Percentiles rank a stretch among this genome's conserved stretches.
These are phyloP conservation scores for Aureobasidium sp. DNA, from an alignment of 2,329 filamentous ascomycete genomes.

Conservation along the genomic window DNA sequence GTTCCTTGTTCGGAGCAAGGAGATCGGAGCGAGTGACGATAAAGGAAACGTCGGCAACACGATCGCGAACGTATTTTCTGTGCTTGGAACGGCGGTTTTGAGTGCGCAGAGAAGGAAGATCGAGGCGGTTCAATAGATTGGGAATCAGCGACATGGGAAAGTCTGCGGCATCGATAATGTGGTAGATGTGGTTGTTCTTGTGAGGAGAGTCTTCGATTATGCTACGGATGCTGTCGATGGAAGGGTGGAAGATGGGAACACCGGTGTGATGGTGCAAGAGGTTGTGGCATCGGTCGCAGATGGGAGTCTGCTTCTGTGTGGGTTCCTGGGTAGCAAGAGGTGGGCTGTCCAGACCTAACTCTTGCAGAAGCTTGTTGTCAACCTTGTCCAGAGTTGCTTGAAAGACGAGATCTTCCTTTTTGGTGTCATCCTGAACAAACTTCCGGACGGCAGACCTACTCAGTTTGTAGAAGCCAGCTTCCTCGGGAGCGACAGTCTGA, in stretches of 20 bases:
- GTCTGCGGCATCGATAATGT: constrained; percentile 89
- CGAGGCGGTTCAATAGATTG: constrained; percentile 62
- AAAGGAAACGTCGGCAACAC: constrained; percentile 75
- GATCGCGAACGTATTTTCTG: constrained; percentile 58
- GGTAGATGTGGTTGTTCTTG: constrained; percentile 89
- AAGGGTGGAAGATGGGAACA: constrained; percentile 69
- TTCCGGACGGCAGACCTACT: constrained; percentile 38
- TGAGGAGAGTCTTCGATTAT: constrained; percentile 85
- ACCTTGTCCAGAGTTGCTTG: constrained; percentile 28
- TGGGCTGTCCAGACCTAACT: constrained; percentile 26
- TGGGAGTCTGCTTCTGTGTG: constrained; percentile 36
- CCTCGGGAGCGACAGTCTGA: constrained; percentile 47
- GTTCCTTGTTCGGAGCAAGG: constrained; percentile 72
- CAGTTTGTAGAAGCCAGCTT: constrained; percentile 52
- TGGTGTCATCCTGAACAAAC: constrained; percentile 19
- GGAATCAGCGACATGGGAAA: constrained; percentile 92
- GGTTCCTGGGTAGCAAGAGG: background rate
- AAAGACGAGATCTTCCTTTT: constrained; percentile 33
- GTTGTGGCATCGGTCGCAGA: constrained; percentile 84
- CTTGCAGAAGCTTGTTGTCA: constrained; percentile 25
- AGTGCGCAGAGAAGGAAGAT: constrained; percentile 66
- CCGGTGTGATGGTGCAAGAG: constrained; percentile 69
- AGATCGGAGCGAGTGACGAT: constrained; percentile 86
- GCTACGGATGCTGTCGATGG: constrained; percentile 70
- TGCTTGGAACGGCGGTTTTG: constrained; percentile 70